Base-by-base conservation (phyloP, 2,329 filamentous ascomycete genomes). In the Aspergillus aculeatinus region DNA sequence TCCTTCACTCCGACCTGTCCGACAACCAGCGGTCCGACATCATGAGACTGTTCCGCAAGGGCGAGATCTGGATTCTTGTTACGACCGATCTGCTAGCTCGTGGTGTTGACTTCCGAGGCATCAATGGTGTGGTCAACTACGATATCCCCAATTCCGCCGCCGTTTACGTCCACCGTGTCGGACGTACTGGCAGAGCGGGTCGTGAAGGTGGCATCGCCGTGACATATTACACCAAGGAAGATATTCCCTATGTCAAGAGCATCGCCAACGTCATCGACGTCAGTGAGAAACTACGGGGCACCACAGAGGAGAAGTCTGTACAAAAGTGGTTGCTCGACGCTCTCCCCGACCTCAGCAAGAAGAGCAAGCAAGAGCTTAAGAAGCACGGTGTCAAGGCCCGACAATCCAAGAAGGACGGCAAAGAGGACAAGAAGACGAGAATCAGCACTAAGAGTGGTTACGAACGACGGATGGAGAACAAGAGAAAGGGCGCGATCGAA, bases 121-220 rank as follows among this genome's bases (percentile, higher is more conserved):
- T 99, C 64, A 97, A 97, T 70, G 92, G 93, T 50, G 93, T 99
- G 0, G 90, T 99, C 55, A 99, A 98, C 77, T 99, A 97, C 78
- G 95, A 99, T 74, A 92, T 97, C 9, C 95, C 95, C 0, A 91
- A 89, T n/a, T 93, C 90, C 0, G 89, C 90, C 5, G 94, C 93
- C 0, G 87, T 87, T 1, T 99, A 99, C 72, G 90, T 99, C 6
- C 95, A 99, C 77, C 90, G 95, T 11, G 92, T 95, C 0, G 95
- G 95, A 0, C 86, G 95, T 51, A 98, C 95, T 0, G 95, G 94
- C 0, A 85, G 95, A 23, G 95, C 93, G 0, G 95, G 95, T 0
- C 85, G 93, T 25, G 87, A 90, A 69, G 93, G 93, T 21, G 95
- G 95, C 51, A 85, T 96, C 3, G 93, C 92, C 0, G 89, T 99